Evolutionary conservation across 1,284 basidiomycete species (phyloP), one percentile per base, ranked within the genome.

Genomic region (Entoloma clypeatum): DNA sequence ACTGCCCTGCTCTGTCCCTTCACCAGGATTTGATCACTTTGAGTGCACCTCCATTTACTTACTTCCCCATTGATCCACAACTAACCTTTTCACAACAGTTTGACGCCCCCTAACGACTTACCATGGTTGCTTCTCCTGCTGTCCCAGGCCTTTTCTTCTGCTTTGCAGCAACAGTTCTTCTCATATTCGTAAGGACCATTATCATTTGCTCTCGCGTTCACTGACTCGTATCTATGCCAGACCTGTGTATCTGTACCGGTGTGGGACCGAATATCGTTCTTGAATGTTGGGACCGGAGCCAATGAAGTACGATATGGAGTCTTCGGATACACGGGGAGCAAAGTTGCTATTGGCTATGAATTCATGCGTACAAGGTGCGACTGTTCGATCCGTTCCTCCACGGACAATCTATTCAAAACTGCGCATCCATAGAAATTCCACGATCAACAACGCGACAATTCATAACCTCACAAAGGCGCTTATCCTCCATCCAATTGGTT

Each of bases 401-500:
- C 11, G 10, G 5, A n/a, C 7, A 6, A 10, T 9, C 23, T 31
- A 4, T 36, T 17, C 4, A n/a, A 22, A 9, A 8, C 7, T 7
- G 18, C 34, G 9, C 13, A 9, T 26, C 18, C 13, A 10, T 21
- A 40, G 35, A 22, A 5, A 19, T 27, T 37, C 37, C 17, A 53
- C 49, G 11, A 51, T 83, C 2, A 78, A 82, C 58, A 72, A 71
- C 10, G 50, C 48, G 10, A 59, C 76, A 31, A 68, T 89, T 35
- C 74, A 79, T 57, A 81, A 81, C 57, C 76, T 92, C 43, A 89
- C 87, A 18, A 74, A 68, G 56, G 67, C 73, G 5, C 69, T 91
- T 44, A 80, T 92, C 53, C 72, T 92, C 18, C 81, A 90, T 61
- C 86, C 87, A 26, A 79, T 92, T 52, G 81, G 77, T 79, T 54